Percentiles rank a stretch among this genome's conserved stretches.
These are phyloP conservation scores for Metschnikowia amazonensis DNA, from an alignment of 805 yeast genomes.

Conservation along the genomic window DNA sequence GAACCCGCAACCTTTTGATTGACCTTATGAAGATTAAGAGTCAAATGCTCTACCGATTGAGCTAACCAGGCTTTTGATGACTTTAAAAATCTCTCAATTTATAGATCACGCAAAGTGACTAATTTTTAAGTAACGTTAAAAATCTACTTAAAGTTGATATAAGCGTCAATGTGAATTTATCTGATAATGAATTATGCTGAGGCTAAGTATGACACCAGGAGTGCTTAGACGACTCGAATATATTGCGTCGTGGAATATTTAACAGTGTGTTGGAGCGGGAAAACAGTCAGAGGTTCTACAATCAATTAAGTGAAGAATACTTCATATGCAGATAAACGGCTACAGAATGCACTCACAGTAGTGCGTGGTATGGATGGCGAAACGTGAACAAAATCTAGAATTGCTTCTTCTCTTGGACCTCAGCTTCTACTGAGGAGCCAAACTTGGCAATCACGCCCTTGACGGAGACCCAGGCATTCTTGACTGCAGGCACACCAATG, in stretches of 20 bases:
- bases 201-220: too few relatives aligned
- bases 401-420: constrained; percentile 31
- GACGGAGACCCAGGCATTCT: constrained; percentile 34
- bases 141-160: too few relatives aligned
- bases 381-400: background rate
- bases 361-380: background rate
- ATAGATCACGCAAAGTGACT: background rate
- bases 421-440: constrained; percentile 32
- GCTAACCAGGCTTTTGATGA: constrained; percentile 19
- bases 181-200: too few relatives aligned
- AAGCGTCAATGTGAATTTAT: too few relatives aligned
- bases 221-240: too few relatives aligned
- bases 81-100: background rate
- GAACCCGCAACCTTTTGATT: constrained; percentile 26
- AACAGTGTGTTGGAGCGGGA: too few relatives aligned
- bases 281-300: too few relatives aligned
- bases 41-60: constrained; percentile 25
- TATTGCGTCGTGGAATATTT: too few relatives aligned
- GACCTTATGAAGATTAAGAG: constrained; percentile 21
- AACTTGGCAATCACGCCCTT: constrained; percentile 30
- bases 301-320: background rate
- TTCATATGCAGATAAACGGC: background rate
- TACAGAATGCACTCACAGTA: background rate
- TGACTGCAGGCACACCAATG: constrained; percentile 29
- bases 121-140: too few relatives aligned